These are phyloP conservation scores for Cubamyces lactineus DNA, from an alignment of 768 basidiomycete genomes.

Conservation along the genomic window DNA sequence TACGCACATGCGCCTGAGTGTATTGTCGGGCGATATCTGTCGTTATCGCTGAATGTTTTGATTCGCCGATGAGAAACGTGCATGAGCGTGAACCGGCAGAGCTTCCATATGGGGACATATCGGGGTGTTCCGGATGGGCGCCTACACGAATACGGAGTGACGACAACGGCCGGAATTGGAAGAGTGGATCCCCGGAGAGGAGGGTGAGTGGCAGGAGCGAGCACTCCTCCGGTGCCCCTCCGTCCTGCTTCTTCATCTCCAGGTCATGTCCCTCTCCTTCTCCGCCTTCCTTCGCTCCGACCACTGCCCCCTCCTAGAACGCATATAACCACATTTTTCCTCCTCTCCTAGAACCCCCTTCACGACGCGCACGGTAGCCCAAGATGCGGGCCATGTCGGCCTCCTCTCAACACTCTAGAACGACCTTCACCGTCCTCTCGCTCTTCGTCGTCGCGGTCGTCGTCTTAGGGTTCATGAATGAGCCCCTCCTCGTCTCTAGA, in stretches of 20 bases:
- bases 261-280: not conserved
- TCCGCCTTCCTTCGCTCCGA: not conserved
- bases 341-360: not conserved
- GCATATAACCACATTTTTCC: constrained; percentile 13
- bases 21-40: not conserved
- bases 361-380: not conserved
- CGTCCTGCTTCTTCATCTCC: not conserved
- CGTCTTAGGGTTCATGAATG: constrained; percentile 36
- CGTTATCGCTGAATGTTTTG: constrained; percentile 1
- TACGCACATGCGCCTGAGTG: constrained; percentile 4
- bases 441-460: constrained; percentile 50
- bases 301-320: constrained; percentile 1
- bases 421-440: constrained; percentile 38
- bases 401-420: constrained; percentile 22
- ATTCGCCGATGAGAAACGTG: constrained; percentile 20
- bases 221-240: constrained; percentile 1
- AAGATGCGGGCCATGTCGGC: constrained; percentile 18
- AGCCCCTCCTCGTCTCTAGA: constrained; percentile 26
- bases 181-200: constrained; percentile 3
- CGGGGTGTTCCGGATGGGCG: constrained; percentile 9
- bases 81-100: constrained; percentile 9
- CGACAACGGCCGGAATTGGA: constrained; percentile 8
- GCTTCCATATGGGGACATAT: constrained; percentile 17
- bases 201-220: not conserved
- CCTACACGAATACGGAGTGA: not conserved